phyloP scores from a whole-genome alignment of 441 rosid species.

The Gossypium trilobum region DNA sequence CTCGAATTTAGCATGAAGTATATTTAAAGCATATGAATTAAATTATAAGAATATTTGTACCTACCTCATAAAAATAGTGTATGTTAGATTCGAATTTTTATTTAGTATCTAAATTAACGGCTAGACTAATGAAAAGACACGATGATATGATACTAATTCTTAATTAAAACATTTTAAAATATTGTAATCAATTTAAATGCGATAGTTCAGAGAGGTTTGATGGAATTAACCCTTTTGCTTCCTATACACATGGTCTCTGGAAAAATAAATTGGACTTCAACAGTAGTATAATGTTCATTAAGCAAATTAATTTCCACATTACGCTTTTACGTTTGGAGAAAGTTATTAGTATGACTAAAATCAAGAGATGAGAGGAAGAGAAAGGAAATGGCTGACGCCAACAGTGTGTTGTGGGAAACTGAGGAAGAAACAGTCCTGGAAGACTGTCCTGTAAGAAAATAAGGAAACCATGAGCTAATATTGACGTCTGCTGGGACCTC shows the following conservation, averaged over 20 bases:
- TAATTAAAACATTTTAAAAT: too few relatives aligned
- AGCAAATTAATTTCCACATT: not conserved
- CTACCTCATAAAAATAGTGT: too few relatives aligned
- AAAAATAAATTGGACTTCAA: slow-evolving; percentile 20
- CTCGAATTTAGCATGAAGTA: too few relatives aligned
- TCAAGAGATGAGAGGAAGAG: slow-evolving; percentile 13
- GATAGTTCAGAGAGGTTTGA: too few relatives aligned
- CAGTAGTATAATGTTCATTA: not conserved
- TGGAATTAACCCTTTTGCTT: too few relatives aligned
- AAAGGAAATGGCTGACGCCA: slow-evolving; percentile 11
- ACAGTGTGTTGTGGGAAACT: slow-evolving; percentile 17
- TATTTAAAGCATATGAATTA: too few relatives aligned
- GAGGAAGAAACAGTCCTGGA: slow-evolving; percentile 13
- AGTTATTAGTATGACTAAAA: slow-evolving; percentile 1
- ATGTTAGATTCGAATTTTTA: too few relatives aligned
- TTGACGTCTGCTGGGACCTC: not conserved
- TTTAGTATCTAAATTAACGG: too few relatives aligned
- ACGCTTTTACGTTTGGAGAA: not conserved
- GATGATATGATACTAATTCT: too few relatives aligned
- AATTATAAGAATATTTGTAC: too few relatives aligned
- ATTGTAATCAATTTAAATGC: too few relatives aligned
- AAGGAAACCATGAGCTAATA: slow-evolving; percentile 32
- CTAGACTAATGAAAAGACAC: too few relatives aligned
- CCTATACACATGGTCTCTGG: slow-evolving; percentile 16
- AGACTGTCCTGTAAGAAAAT: slow-evolving; percentile 32